Base-by-base conservation (phyloP, 345 rosid species). In the Citrus sinensis region DNA sequence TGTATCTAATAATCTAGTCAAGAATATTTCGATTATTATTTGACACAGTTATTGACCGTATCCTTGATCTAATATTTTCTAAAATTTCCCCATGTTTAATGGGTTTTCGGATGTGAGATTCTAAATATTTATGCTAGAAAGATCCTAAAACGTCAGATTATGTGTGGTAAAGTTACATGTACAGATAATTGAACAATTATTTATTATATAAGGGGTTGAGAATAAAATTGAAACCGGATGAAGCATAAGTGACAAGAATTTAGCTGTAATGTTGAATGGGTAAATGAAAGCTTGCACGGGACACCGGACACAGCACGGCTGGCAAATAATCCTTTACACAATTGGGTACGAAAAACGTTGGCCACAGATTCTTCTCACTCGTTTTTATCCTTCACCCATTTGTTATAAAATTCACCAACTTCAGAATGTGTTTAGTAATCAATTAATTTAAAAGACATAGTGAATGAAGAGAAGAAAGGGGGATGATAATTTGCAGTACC, bases 221-320 rank as follows among this genome's bases (percentile, higher is more conserved):
- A 37, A 37, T 37, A 37, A 37, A 37, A 37, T 7, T 37, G 40
- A 37, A 37, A 37, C 40, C 7, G 40, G 40, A 37, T 37, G 40
- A 37, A 37, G 40, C 27, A 13, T 58, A 24, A 75, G 73, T 39
- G 76, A 66, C 82, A 56, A 42, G 13, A 70, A 55, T 25, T 55
- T 75, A 39, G 66, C 75, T 27, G n/a, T 35, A 64, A 27, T 54
- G 49, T 76, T 79, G 78, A 82, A 61, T 5, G n/a, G 54, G 34
- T 17, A 22, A 5, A 6, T 40, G 4, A 35, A 69, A 3, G 29
- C 51, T 2, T 29, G 72, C 35, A 55, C 5, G 17, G 27, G 1
- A 35, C 22, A 7, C 14, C 14, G 4, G 40, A 37, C 40, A 7
- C 40, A 6, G 20, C 20, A 56, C 51, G 68, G 78, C 82, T 81